phyloP scores from a whole-genome alignment of 768 basidiomycete species.

The Gymnopilus dilepis region DNA sequence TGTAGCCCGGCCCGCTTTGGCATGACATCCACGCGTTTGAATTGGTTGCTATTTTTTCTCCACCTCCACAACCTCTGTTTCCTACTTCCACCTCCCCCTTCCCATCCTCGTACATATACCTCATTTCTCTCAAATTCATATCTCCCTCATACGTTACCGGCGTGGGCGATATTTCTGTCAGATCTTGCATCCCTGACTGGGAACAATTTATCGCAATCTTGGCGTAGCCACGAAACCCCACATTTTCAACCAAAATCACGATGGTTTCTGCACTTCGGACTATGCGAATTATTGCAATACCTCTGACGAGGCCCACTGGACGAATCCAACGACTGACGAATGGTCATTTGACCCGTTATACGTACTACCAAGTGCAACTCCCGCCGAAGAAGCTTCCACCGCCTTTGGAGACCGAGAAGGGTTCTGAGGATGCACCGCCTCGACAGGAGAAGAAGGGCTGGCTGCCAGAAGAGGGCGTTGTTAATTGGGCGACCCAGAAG shows the following conservation, averaged over 20 bases:
- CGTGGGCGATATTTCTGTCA: not conserved
- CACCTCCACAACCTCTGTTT: not conserved
- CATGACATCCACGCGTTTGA: not conserved
- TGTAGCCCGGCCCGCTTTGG: not conserved
- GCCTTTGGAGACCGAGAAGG: slow-evolving; percentile 17
- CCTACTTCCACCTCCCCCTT: not conserved
- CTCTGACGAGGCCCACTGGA: slow-evolving; percentile 41
- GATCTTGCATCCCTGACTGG: not conserved
- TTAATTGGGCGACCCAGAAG: slow-evolving; percentile 57
- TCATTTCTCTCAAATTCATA: not conserved
- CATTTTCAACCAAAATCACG: not conserved
- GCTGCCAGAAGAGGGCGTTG: slow-evolving; percentile 46
- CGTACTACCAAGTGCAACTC: slow-evolving; percentile 53
- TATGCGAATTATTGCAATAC: slow-evolving; percentile 52
- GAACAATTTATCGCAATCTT: not conserved
- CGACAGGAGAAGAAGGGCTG: slow-evolving; percentile 32
- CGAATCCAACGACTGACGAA: not conserved
- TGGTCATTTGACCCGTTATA: slow-evolving; percentile 31
- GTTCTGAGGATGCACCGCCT: slow-evolving; percentile 23
- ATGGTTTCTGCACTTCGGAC: slow-evolving; percentile 33
- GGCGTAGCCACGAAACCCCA: not conserved
- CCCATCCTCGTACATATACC: not conserved
- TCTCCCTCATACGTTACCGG: not conserved
- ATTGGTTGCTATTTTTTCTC: slow-evolving; percentile 3
- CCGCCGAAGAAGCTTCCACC: slow-evolving; percentile 23